A percentile compares a stretch with the other conserved stretches of the same genome.
Evolutionary conservation across 768 basidiomycete genomes (phyloP).

Genomic region (Suillus ampliporus): DNA sequence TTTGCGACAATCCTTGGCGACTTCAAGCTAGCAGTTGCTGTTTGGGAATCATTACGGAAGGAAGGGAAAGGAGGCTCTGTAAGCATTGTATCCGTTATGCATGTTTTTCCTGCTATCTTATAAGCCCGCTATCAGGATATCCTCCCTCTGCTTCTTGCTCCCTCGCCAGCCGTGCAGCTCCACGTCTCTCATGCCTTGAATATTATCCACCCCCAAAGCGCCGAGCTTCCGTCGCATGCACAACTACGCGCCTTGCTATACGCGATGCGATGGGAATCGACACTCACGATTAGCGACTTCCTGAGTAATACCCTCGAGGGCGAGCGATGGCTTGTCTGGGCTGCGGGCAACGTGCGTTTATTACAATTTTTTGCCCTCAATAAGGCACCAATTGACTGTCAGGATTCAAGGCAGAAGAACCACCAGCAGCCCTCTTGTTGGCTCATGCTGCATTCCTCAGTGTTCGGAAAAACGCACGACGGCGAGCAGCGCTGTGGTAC

Average conservation of each 20-base stretch:
- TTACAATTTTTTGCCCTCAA: slow-evolving; percentile 8
- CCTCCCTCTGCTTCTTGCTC: slow-evolving; percentile 71
- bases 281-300: slow-evolving; percentile 65
- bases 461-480: slow-evolving; percentile 54
- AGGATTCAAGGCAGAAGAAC: slow-evolving; percentile 75
- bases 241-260: slow-evolving; percentile 72
- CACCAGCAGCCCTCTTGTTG: slow-evolving; percentile 76
- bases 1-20: slow-evolving; percentile 94
- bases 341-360: slow-evolving; percentile 74
- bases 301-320: slow-evolving; percentile 64
- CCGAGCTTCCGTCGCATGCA: slow-evolving; percentile 61
- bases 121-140: slow-evolving; percentile 64
- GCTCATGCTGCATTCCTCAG: slow-evolving; percentile 82
- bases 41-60: slow-evolving; percentile 89
- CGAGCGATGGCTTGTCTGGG: slow-evolving; percentile 87
- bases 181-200: slow-evolving; percentile 69
- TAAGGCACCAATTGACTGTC: slow-evolving; percentile 30
- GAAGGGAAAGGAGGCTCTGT: slow-evolving; percentile 90
- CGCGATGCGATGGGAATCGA: slow-evolving; percentile 80
- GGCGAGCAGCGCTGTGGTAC: slow-evolving; percentile 83
- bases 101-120: background rate
- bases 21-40: slow-evolving; percentile 76
- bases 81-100: slow-evolving; percentile 33
- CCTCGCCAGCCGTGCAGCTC: slow-evolving; percentile 63
- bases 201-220: slow-evolving; percentile 45